A percentile compares a stretch with the other conserved stretches of the same genome.
These are phyloP conservation scores for Camellia granthamiana DNA, from an alignment of 148 eudicot species.

Conservation along the genomic window DNA sequence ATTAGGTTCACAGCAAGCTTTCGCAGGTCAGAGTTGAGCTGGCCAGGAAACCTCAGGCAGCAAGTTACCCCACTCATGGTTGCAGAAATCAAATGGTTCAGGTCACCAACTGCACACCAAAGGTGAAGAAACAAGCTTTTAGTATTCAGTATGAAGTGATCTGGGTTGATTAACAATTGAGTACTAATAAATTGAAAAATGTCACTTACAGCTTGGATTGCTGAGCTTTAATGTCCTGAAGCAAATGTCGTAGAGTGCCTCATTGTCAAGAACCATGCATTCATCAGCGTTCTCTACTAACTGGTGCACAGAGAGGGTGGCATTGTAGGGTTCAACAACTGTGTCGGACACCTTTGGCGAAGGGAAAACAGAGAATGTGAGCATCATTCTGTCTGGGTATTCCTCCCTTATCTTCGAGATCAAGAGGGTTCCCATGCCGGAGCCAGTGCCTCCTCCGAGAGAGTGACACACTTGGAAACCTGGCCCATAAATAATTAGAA, in stretches of 20 bases:
- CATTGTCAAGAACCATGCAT: slow-evolving; percentile 69
- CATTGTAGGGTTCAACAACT: slow-evolving; percentile 67
- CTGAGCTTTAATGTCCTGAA: slow-evolving; percentile 63
- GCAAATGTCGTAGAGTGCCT: slow-evolving; percentile 63
- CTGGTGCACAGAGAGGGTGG: slow-evolving; percentile 68
- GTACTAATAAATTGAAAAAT: not conserved
- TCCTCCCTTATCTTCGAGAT: slow-evolving; percentile 65
- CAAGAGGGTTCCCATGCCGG: slow-evolving; percentile 67
- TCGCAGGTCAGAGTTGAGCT: slow-evolving; percentile 58
- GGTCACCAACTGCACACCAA: slow-evolving; percentile 52
- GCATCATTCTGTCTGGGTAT: slow-evolving; percentile 65
- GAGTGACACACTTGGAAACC: slow-evolving; percentile 68
- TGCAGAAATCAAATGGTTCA: slow-evolving; percentile 64
- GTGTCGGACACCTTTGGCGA: slow-evolving; percentile 66
- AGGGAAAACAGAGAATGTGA: slow-evolving; percentile 64
- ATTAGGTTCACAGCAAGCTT: slow-evolving; percentile 64
- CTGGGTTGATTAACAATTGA: no score
- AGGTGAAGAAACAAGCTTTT: not conserved
- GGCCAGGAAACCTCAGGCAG: slow-evolving; percentile 65
- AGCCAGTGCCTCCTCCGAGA: slow-evolving; percentile 70
- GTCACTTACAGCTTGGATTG: slow-evolving; percentile 50
- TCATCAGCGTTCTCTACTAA: slow-evolving; percentile 70
- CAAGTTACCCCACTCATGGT: slow-evolving; percentile 84
- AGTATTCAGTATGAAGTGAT: not conserved
- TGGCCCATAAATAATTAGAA: slow-evolving; percentile 16